These are phyloP conservation scores for Leonotis leonurus DNA, from an alignment of 257 asterid genomes.

Conservation along the genomic window DNA sequence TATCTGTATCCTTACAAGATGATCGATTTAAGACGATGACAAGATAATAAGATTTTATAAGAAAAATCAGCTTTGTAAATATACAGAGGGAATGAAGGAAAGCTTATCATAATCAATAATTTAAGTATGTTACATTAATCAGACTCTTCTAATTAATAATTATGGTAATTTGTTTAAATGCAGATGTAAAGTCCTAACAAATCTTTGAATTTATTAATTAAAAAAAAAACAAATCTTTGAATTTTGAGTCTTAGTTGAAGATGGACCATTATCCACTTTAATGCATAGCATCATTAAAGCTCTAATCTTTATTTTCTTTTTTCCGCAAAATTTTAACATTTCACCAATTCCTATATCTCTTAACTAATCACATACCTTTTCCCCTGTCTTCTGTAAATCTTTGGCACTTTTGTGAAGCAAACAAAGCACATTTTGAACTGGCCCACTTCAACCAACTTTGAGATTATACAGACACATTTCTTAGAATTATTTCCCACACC, in stretches of 20 bases:
- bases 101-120: no score
- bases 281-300: neutral
- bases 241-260: neutral
- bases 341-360: neutral
- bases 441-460: slow-evolving; percentile 31
- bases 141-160: neutral
- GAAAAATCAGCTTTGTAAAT: no score
- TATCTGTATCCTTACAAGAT: no score
- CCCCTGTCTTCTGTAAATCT: slow-evolving; percentile 13
- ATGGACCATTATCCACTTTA: neutral
- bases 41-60: no score
- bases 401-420: slow-evolving; percentile 22
- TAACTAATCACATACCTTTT: slow-evolving; percentile 3
- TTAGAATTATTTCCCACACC: neutral
- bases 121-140: no score
- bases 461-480: neutral
- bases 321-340: neutral
- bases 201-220: no score
- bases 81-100: neutral
- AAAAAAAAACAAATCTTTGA: neutral
- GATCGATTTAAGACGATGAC: no score
- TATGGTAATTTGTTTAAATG: neutral
- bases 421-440: slow-evolving; percentile 26
- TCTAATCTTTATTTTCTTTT: neutral
- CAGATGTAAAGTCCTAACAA: neutral